A percentile compares a stretch with the other conserved stretches of the same genome.
These are phyloP conservation scores for Hyphopichia pseudoburtonii DNA, from an alignment of 1,139 yeast genomes.

Conservation along the genomic window DNA sequence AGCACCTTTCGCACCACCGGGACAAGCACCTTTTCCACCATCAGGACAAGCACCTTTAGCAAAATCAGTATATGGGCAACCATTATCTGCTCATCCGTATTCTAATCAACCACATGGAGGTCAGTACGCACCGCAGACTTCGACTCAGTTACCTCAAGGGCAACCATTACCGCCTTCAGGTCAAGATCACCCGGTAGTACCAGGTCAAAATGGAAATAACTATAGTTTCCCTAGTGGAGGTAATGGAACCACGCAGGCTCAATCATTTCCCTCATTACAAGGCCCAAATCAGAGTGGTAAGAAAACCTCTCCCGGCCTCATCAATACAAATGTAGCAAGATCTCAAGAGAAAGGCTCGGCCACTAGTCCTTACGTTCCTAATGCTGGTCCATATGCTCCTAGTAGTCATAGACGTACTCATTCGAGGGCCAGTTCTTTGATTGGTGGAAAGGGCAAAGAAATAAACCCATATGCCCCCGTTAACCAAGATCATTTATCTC, in stretches of 20 bases:
- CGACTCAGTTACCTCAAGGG: slow-evolving; percentile 1
- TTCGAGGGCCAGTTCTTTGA: slow-evolving; percentile 44
- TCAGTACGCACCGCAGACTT: not conserved
- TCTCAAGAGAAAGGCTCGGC: slow-evolving; percentile 18
- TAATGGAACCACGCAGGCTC: not conserved
- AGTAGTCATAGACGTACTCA: slow-evolving; percentile 34
- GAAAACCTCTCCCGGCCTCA: slow-evolving; percentile 2
- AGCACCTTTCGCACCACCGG: not conserved
- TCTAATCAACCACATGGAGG: slow-evolving; percentile 1
- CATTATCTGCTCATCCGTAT: not conserved
- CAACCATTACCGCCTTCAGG: too few species aligned
- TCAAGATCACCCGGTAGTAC: not conserved
- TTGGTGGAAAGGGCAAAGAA: slow-evolving; percentile 44
- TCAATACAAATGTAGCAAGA: slow-evolving; percentile 22
- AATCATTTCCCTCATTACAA: slow-evolving; percentile 9
- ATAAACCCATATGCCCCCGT: slow-evolving; percentile 47
- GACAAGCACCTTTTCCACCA: not conserved
- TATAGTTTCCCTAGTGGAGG: not conserved
- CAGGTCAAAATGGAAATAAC: not conserved
- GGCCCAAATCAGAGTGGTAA: slow-evolving; percentile 2
- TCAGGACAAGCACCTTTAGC: slow-evolving; percentile 3
- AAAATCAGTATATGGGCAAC: slow-evolving; percentile 5
- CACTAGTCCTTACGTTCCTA: slow-evolving; percentile 46
- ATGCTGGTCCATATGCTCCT: slow-evolving; percentile 50
- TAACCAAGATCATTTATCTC: not conserved